These are phyloP conservation scores for Solanum hybrid DNA, from an alignment of 305 asterid species.

Conservation along the genomic window DNA sequence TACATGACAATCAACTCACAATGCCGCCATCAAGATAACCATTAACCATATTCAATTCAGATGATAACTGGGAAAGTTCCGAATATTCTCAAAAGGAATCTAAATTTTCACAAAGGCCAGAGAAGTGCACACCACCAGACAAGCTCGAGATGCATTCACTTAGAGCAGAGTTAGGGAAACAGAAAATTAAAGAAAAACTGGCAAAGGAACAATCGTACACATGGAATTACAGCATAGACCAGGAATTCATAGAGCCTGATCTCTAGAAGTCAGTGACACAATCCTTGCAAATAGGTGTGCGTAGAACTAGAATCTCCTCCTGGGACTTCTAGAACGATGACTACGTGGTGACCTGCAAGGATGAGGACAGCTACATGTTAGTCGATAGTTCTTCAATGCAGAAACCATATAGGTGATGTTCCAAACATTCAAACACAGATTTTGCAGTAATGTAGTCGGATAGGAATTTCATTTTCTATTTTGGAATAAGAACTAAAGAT, in stretches of 20 bases:
- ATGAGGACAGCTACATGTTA: neutral
- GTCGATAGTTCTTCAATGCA: neutral
- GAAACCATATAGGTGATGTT: neutral
- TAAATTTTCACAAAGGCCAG: neutral
- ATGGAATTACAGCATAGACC: neutral
- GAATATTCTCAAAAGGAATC: neutral
- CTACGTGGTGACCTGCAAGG: constrained; percentile 75
- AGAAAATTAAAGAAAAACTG: neutral
- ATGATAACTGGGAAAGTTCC: neutral
- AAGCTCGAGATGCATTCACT: neutral
- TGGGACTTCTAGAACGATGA: constrained; percentile 91
- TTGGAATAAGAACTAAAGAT: neutral
- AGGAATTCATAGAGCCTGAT: neutral
- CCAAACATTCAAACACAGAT: neutral
- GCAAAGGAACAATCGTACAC: neutral
- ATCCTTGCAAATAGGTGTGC: neutral
- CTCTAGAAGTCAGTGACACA: neutral
- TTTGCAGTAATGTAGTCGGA: neutral
- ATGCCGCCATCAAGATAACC: neutral
- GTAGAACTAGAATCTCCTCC: constrained; percentile 56
- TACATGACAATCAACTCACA: neutral
- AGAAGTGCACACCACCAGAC: neutral
- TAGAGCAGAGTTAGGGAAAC: neutral
- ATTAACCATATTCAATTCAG: neutral
- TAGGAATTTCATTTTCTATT: neutral